These are phyloP conservation scores for Hypoxylon sp. DNA, from an alignment of 2,329 filamentous ascomycete genomes.

Conservation along the genomic window DNA sequence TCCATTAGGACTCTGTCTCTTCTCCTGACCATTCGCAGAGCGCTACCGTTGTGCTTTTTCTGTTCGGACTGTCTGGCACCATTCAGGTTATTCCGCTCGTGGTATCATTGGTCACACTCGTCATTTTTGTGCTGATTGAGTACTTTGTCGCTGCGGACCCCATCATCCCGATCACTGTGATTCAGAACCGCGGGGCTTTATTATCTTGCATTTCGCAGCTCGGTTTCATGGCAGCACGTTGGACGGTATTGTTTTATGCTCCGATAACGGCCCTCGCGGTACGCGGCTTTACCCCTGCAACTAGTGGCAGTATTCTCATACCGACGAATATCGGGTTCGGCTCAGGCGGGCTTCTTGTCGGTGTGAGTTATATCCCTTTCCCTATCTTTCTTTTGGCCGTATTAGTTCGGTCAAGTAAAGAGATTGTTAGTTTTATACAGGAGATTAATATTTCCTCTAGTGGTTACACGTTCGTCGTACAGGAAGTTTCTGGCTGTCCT, in stretches of 20 bases:
- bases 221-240: conserved; percentile 84
- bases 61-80: conserved; percentile 77
- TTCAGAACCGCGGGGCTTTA: conserved; percentile 78
- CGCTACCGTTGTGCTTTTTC: conserved; percentile 76
- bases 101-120: conserved; percentile 67
- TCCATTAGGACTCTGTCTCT: conserved; percentile 6
- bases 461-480: conserved; percentile 80
- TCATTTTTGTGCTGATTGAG: conserved; percentile 75
- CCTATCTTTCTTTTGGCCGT: neutral
- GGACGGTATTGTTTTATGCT: conserved; percentile 84
- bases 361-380: conserved; percentile 57
- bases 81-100: conserved; percentile 73
- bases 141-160: conserved; percentile 75
- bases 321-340: conserved; percentile 88
- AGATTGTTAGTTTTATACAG: neutral
- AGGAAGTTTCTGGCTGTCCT: conserved; percentile 80
- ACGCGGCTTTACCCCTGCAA: conserved; percentile 76
- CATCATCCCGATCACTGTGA: conserved; percentile 79
- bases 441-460: conserved; percentile 36
- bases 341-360: conserved; percentile 78
- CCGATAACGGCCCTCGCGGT: conserved; percentile 86
- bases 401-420: neutral
- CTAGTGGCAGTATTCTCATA: conserved; percentile 81
- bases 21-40: conserved; percentile 60
- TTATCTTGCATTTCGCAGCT: conserved; percentile 82